A percentile compares a stretch with the other conserved stretches of the same genome.
Conservation (phyloP, 768 basidiomycete species). For the Gautieria morchelliformis region DNA sequence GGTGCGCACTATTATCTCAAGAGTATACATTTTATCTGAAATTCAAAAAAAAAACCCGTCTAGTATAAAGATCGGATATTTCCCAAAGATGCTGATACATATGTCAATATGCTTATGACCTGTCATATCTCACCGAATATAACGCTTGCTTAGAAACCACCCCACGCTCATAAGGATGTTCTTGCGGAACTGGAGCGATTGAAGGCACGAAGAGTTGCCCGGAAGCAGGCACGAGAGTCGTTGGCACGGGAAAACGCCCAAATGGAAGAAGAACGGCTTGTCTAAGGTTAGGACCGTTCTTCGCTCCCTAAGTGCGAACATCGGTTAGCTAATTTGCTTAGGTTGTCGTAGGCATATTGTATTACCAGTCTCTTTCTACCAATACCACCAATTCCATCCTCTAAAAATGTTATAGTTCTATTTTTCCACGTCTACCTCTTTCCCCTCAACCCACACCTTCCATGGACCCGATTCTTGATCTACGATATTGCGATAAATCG, state of each 20-base stretch:
- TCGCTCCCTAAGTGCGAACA: too few species aligned
- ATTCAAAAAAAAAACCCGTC: neutral
- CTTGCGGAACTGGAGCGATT: slow-evolving; percentile 6
- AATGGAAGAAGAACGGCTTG: neutral
- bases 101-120: neutral
- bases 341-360: too few species aligned
- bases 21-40: neutral
- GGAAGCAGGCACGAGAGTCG: neutral
- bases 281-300: neutral
- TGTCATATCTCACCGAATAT: neutral
- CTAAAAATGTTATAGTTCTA: neutral
- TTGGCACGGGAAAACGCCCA: neutral
- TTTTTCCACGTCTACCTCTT: slow-evolving; percentile 2
- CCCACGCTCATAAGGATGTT: neutral
- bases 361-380: neutral
- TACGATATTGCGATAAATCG: slow-evolving; percentile 35
- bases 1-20: slow-evolving; percentile 28
- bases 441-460: slow-evolving; percentile 22
- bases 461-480: slow-evolving; percentile 23
- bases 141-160: neutral
- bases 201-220: slow-evolving; percentile 2
- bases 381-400: neutral
- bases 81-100: slow-evolving; percentile 1
- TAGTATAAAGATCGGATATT: slow-evolving; percentile 7
- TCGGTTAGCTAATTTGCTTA: too few species aligned